These are phyloP conservation scores for Arthrocladium fulminans DNA, from an alignment of 2,329 filamentous ascomycete genomes.

Conservation along the genomic window DNA sequence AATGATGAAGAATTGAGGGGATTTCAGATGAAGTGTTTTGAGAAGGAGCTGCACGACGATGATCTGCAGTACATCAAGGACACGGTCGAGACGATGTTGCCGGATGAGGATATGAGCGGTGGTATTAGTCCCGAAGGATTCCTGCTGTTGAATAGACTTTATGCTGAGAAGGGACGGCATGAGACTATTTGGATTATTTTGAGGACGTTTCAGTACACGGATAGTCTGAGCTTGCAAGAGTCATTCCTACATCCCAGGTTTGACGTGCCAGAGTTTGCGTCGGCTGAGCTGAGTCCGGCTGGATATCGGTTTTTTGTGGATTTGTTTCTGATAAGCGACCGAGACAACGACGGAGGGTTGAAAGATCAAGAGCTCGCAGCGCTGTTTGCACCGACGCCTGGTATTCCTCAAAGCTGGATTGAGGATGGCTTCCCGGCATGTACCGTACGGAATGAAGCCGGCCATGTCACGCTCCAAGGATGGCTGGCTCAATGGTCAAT, in stretches of 20 bases:
- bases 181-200: constrained; percentile 98
- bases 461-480: constrained; percentile 89
- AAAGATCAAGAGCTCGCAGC: constrained; percentile 77
- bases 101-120: constrained; percentile 52
- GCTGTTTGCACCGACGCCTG: constrained; percentile 86
- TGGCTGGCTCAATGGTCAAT: constrained; percentile 99
- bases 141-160: constrained; percentile 84
- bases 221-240: constrained; percentile 85
- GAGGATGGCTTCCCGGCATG: constrained; percentile 86
- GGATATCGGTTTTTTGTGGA: constrained; percentile 98
- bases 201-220: constrained; percentile 89
- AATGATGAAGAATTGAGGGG: constrained; percentile 84
- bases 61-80: constrained; percentile 88
- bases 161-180: constrained; percentile 92
- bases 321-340: constrained; percentile 87
- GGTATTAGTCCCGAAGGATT: constrained; percentile 81
- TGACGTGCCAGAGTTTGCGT: constrained; percentile 84
- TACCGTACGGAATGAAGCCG: constrained; percentile 89
- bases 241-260: constrained; percentile 87
- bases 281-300: constrained; percentile 83
- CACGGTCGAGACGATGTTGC: constrained; percentile 63
- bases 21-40: constrained; percentile 87
- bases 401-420: constrained; percentile 74
- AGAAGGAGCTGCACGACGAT: constrained; percentile 69
- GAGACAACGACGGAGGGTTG: constrained; percentile 92